A percentile compares a stretch with the other conserved stretches of the same genome.
Conservation (phyloP, 2,329 filamentous ascomycete species). For the Pleomassaria siparia region DNA sequence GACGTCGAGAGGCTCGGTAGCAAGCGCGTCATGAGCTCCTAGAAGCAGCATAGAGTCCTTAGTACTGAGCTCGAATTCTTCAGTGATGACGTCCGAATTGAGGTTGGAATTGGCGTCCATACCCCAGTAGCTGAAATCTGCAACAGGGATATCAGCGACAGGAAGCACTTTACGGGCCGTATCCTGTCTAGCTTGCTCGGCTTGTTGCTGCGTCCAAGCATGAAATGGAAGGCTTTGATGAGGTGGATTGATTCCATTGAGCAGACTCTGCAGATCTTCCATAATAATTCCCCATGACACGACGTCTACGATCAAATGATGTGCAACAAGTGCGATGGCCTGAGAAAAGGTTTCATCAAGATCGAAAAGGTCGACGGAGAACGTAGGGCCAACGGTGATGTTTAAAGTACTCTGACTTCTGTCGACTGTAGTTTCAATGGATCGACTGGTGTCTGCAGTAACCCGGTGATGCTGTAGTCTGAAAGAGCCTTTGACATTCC, state of each 20-base stretch:
- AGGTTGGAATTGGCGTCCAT: conserved; percentile 37
- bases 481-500: conserved; percentile 25
- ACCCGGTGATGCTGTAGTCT: conserved; percentile 25
- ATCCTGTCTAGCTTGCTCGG: conserved; percentile 27
- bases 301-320: conserved; percentile 42
- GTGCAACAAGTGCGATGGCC: conserved; percentile 40
- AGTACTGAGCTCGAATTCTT: conserved; percentile 32
- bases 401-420: conserved; percentile 35
- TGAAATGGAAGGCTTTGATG: conserved; percentile 41
- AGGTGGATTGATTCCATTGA: conserved; percentile 26
- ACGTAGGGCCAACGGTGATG: conserved; percentile 39
- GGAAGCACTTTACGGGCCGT: conserved; percentile 29
- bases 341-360: conserved; percentile 35
- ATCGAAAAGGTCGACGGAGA: conserved; percentile 47
- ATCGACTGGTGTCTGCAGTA: conserved; percentile 10
- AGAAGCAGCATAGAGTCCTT: conserved; percentile 36
- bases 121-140: conserved; percentile 42
- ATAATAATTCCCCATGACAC: conserved; percentile 46
- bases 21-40: conserved; percentile 35
- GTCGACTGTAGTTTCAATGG: conserved; percentile 27
- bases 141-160: conserved; percentile 24
- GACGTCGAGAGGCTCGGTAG: conserved; percentile 41
- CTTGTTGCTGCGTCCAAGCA: conserved; percentile 38
- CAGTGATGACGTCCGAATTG: conserved; percentile 35
- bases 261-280: conserved; percentile 39